Evolutionary conservation across 2,329 filamentous ascomycete species (phyloP).

Genomic region (Alternaria metachromatica): DNA sequence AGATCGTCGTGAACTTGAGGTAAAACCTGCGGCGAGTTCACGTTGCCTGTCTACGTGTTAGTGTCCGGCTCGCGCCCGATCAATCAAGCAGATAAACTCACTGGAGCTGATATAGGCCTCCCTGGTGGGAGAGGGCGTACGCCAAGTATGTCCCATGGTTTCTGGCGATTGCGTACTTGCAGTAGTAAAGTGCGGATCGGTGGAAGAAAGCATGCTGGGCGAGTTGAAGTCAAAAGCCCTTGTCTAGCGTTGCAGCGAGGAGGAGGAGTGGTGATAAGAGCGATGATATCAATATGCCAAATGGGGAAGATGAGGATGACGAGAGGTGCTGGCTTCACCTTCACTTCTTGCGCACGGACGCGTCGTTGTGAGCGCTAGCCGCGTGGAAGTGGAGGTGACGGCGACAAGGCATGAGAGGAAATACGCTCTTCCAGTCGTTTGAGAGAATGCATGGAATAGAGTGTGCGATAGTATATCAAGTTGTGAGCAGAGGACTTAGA

Average conservation of each 20-base stretch:
- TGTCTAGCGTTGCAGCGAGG: background rate
- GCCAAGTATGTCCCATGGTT: conserved; percentile 1
- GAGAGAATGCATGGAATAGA: no score
- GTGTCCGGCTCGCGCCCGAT: background rate
- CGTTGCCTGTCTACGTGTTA: background rate
- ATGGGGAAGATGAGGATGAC: conserved; percentile 1
- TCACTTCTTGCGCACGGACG: background rate
- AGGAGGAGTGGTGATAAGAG: background rate
- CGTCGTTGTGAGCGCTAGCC: background rate
- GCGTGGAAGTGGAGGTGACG: background rate
- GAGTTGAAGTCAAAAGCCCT: background rate
- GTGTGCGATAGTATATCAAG: background rate
- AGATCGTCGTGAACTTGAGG: background rate
- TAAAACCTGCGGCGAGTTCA: background rate
- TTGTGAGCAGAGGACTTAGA: background rate
- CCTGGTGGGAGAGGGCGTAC: conserved; percentile 17
- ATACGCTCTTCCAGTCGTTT: no score
- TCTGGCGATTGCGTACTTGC: background rate
- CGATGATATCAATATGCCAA: background rate
- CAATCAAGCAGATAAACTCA: background rate
- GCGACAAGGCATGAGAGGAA: background rate
- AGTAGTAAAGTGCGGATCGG: background rate
- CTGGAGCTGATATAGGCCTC: conserved; percentile 2
- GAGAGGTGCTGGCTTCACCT: conserved; percentile 12
- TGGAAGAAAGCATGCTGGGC: background rate